Evolutionary conservation across 164 flowering plant genomes (phyloP), one percentile per base, ranked within the genome.

Genomic region (Euptelea pleiosperma): DNA sequence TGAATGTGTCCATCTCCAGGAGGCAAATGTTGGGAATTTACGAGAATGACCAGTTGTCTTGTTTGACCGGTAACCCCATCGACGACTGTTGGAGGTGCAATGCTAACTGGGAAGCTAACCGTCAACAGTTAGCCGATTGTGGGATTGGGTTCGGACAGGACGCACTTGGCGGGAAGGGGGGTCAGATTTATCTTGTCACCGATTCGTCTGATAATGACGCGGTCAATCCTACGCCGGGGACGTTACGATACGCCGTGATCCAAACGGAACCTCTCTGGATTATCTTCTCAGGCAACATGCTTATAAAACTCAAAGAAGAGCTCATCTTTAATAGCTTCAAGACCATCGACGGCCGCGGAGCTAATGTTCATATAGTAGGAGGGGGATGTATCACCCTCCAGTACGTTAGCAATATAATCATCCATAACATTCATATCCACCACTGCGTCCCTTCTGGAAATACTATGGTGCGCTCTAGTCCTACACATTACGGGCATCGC

Each of bases 21-120:
- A 50, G 85, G 42, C 55, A 58, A 44, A 18, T 65, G 21, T 55
- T 76, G 31, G 52, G 57, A 0, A 1, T 30, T n/a, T 52, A 46
- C 5, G 57, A 29, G 40, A 63, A 55, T 34, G 75, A 61, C 55
- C 72, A 68, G 36, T 26, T 63, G 2, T 37, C 52, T 2, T 52
- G 90, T 59, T 58, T 59, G 22, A 79, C 83, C 30, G 89, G 84
- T 0, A 87, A 85, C 63, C 91, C 91, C 11, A 79, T 83, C 26
- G 91, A 87, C 70, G 88, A 83, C 54, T 87, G 95, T 72, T 87
- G 95, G 95, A 63, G 81, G 12, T 82, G 94, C 64, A 80, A 81
- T 74, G 73, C 83, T 1, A 70, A 81, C 68, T 85, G 91, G 95
- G 58, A 49, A 12, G 3, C 49, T 4, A 73, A 87, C 75, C 82